Evolutionary conservation across 805 yeast species (phyloP).

Genomic region (Ogataea minuta): DNA sequence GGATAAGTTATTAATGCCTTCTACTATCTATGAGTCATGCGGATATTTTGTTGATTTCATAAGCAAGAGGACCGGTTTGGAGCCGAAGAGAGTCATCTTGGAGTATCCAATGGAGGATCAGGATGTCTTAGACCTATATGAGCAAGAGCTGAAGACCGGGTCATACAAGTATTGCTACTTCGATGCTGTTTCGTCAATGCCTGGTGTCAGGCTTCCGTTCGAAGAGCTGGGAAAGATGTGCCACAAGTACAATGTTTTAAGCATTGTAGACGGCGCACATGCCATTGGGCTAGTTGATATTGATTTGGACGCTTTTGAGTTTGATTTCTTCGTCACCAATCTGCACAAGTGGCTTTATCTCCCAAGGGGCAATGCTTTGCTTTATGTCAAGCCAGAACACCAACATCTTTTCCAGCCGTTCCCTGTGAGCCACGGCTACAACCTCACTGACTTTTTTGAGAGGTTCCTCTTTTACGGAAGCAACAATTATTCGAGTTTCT

Average conservation of each 20-base stretch:
- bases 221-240: constrained; percentile 44
- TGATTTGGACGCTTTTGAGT: constrained; percentile 41
- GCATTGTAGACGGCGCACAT: constrained; percentile 74
- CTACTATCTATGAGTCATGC: constrained; percentile 56
- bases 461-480: constrained; percentile 55
- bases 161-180: constrained; percentile 45
- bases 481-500: constrained; percentile 41
- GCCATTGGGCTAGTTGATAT: constrained; percentile 53
- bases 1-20: constrained; percentile 49
- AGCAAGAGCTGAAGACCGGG: constrained; percentile 28
- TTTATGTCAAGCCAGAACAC: constrained; percentile 54
- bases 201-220: constrained; percentile 60
- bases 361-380: constrained; percentile 56
- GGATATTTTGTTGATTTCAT: constrained; percentile 48
- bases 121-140: constrained; percentile 37
- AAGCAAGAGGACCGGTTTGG: constrained; percentile 33
- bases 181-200: constrained; percentile 62
- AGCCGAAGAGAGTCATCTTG: constrained; percentile 38
- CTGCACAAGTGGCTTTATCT: constrained; percentile 68
- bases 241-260: constrained; percentile 43
- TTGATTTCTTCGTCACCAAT: constrained; percentile 62
- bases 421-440: constrained; percentile 54
- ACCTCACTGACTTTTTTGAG: constrained; percentile 38
- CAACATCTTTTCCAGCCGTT: constrained; percentile 51
- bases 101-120: constrained; percentile 45